Evolutionary conservation across 331 rosid species (phyloP), one percentile per base, ranked within the genome.

Genomic region (Cydonia oblonga): DNA sequence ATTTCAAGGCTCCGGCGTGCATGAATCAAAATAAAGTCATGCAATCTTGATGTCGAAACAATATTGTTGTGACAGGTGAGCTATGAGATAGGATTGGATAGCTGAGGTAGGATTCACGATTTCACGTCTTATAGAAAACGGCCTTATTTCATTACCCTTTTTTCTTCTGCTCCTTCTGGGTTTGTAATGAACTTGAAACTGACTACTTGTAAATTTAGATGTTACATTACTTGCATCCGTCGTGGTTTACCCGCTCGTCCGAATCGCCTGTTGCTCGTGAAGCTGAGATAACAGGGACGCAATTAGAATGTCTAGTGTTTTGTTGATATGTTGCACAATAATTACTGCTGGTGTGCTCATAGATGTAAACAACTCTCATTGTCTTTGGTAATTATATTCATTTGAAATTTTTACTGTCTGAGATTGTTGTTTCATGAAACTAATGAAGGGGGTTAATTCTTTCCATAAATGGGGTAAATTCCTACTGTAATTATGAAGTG

Each of bases 201-300:
- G 85, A 89, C 86, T 71, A 75, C 81, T 66, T 92, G 93, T 90
- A 88, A 83, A 92, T 88, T 85, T 90, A 89, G 88, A 83, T 80
- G 79, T 80, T 82, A 79, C 83, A 81, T 76, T 78, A 81, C 24
- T 86, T 85, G 89, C 71, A 66, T 69, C 80, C 77, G 70, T 84
- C 68, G 54, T 49, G 20, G n/a, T 49, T 49, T 49, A 49, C 20
- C 54, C 9, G 56, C 75, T 53, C 76, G 81, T 79, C 65, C 60
- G 68, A 69, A 79, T 82, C 66, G 72, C 81, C 81, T 60, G 65
- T 58, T 61, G 73, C 76, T 79, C 79, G 20, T 59, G 76, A 76
- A 65, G 75, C 78, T 82, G 75, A 83, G 85, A 76, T 71, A 82
- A 70, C 67, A 71, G 78, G 83, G 87, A 78, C 75, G 84, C 77